phyloP scores from a whole-genome alignment of 1,139 yeast species.

The Saccharomyces pastorianus region DNA sequence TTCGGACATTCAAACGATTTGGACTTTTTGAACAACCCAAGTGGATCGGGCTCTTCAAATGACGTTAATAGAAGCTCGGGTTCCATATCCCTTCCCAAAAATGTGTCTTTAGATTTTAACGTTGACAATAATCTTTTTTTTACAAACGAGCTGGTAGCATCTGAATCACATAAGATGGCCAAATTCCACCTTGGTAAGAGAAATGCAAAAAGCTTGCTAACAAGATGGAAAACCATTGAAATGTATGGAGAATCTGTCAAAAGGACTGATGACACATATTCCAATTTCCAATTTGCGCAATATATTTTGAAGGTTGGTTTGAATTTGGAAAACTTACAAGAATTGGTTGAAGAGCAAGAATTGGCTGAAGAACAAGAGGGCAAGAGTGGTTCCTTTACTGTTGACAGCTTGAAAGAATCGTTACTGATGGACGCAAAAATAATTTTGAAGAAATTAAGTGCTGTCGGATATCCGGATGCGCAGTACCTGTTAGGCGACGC shows the following conservation, averaged over 20 bases:
- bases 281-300: conserved; percentile 84
- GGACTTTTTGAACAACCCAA: neutral
- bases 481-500: conserved; percentile 88
- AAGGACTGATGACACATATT: conserved; percentile 74
- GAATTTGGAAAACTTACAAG: conserved; percentile 36
- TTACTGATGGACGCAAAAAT: conserved; percentile 69
- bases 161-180: neutral
- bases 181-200: conserved; percentile 36
- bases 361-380: neutral
- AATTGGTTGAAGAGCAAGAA: neutral
- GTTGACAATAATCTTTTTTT: neutral
- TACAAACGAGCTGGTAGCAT: neutral
- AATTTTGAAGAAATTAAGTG: conserved; percentile 64
- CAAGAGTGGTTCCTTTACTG: neutral
- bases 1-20: neutral
- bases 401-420: neutral
- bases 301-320: conserved; percentile 82
- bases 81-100: conserved; percentile 21
- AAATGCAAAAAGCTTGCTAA: conserved; percentile 41
- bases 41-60: neutral
- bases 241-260: conserved; percentile 79
- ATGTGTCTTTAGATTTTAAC: neutral
- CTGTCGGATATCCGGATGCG: conserved; percentile 79
- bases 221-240: conserved; percentile 79
- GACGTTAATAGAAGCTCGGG: neutral